Conservation (phyloP, 495 filamentous ascomycete genomes). For the Hyaloscypha hepaticicola region DNA sequence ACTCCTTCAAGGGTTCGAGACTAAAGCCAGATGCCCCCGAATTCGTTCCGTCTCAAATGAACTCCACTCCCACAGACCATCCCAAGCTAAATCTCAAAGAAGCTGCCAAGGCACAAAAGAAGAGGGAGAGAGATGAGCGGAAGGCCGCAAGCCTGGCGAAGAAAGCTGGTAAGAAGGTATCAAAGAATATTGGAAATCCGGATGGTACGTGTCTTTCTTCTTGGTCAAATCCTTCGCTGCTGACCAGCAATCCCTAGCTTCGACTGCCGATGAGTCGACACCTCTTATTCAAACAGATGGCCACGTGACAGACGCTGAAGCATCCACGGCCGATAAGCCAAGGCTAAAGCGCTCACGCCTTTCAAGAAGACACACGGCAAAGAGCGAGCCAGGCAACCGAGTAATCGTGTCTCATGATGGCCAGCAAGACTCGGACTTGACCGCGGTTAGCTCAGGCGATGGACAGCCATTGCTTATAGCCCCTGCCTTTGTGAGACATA, state of each 20-base stretch:
- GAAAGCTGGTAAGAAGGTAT: conserved; percentile 20
- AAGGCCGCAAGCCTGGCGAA: conserved; percentile 19
- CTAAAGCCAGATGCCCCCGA: conserved; percentile 55
- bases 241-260: neutral
- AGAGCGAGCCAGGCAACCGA: conserved; percentile 26
- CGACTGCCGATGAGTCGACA: neutral
- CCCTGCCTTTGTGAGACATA: conserved; percentile 3
- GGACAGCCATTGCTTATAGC: conserved; percentile 10
- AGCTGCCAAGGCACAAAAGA: conserved; percentile 16
- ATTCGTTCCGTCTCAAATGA: conserved; percentile 43
- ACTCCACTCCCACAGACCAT: neutral
- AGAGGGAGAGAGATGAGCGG: conserved; percentile 16
- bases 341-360: conserved; percentile 21
- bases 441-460: conserved; percentile 20
- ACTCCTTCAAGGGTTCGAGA: conserved; percentile 43
- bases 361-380: conserved; percentile 20
- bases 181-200: conserved; percentile 5
- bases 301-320: conserved; percentile 2
- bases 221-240: neutral
- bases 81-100: conserved; percentile 9
- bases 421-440: conserved; percentile 22
- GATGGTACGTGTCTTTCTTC: neutral
- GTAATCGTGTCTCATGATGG: conserved; percentile 22
- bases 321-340: conserved; percentile 11
- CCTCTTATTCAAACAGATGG: neutral